Percentiles rank a stretch among this genome's conserved stretches.
These are phyloP conservation scores for Aegilops umbellulata DNA, from an alignment of 176 grass and related monocot species.

Conservation along the genomic window DNA sequence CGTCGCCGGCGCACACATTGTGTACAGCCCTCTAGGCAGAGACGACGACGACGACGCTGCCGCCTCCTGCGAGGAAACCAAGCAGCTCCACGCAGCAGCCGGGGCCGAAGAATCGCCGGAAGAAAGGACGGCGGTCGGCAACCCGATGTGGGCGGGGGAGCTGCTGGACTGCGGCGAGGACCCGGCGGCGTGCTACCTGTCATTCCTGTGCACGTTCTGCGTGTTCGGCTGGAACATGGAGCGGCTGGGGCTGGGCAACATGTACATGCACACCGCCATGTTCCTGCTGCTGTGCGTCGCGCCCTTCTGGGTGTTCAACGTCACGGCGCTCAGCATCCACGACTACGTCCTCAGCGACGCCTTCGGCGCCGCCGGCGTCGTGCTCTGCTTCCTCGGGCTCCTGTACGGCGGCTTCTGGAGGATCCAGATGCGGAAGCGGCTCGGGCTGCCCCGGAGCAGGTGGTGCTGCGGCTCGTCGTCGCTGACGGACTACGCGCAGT, in stretches of 20 bases:
- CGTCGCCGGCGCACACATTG: slow-evolving; percentile 45
- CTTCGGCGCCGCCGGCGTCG: slow-evolving; percentile 46
- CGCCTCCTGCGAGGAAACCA: slow-evolving; percentile 44
- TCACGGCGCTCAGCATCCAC: slow-evolving; percentile 70
- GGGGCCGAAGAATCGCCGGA: slow-evolving; percentile 16
- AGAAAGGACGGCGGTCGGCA: slow-evolving; percentile 40
- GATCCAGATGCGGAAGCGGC: slow-evolving; percentile 80
- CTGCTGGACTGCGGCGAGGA: slow-evolving; percentile 67
- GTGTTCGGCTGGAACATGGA: slow-evolving; percentile 99
- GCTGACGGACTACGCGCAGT: slow-evolving; percentile 54
- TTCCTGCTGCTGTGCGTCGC: slow-evolving; percentile 78
- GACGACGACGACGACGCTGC: slow-evolving; percentile 23
- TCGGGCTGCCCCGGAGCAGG: slow-evolving; percentile 45
- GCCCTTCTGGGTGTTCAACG: slow-evolving; percentile 92
- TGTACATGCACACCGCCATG: slow-evolving; percentile 76
- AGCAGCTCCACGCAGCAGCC: background rate
- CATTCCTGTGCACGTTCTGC: slow-evolving; percentile 72
- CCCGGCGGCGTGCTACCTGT: slow-evolving; percentile 56
- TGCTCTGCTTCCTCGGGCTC: slow-evolving; percentile 72
- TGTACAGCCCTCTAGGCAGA: slow-evolving; percentile 76
- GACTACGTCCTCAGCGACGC: slow-evolving; percentile 50
- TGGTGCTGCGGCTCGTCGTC: slow-evolving; percentile 59
- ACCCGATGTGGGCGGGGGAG: slow-evolving; percentile 56
- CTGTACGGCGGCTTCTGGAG: slow-evolving; percentile 92
- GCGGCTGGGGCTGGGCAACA: slow-evolving; percentile 85